Evolutionary conservation across 352 stramenopile genomes (phyloP), one percentile per base, ranked within the genome.

Genomic region (Globisporangium middletonii): DNA sequence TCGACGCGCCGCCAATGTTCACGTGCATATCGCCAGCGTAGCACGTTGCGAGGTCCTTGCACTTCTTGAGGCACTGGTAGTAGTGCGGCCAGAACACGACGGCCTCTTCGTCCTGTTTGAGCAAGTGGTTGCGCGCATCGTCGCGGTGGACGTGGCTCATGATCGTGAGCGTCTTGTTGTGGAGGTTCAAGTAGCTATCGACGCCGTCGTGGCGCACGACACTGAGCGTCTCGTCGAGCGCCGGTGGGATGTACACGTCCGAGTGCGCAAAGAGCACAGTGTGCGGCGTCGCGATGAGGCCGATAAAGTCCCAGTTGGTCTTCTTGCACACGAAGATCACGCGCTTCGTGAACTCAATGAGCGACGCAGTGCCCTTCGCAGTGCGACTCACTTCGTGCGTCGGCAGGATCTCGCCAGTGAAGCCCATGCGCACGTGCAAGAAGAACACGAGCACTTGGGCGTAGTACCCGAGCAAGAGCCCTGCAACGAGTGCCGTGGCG

Each of bases 1-100:
- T 90, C 43, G 56, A 60, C 0, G 59, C 64, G 59, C 80, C 77
- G 2, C 74, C 80, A 51, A 88, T 76, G 58, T 90, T 90, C 15
- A 90, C 77, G 63, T 90, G 80, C 80, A 90, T 90, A 57, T 90
- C 80, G 26, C 80, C 80, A 12, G 80, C 80, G 61, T 90, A 90
- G 64, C 80, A 90, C 45, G 69, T 68, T 50, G 67, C 71, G 37
- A 90, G 54, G 55, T 79, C 72, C 46, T 75, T 86, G 69, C 80
- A 90, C 52, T 86, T 73, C 59, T 79, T 77, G 45, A 90, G 68
- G 55, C 80, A 90, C 64, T 86, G 70, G 53, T 88, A 88, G 56
- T 87, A 88, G 54, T 88, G 80, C n/a, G 80, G 80, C 80, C 80
- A 90, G 60, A 76, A 90, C 23, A 90, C 68, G 15, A 90, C 69